Base-by-base conservation (phyloP, 2,329 filamentous ascomycete species). In the Juglanconis juglandina region DNA sequence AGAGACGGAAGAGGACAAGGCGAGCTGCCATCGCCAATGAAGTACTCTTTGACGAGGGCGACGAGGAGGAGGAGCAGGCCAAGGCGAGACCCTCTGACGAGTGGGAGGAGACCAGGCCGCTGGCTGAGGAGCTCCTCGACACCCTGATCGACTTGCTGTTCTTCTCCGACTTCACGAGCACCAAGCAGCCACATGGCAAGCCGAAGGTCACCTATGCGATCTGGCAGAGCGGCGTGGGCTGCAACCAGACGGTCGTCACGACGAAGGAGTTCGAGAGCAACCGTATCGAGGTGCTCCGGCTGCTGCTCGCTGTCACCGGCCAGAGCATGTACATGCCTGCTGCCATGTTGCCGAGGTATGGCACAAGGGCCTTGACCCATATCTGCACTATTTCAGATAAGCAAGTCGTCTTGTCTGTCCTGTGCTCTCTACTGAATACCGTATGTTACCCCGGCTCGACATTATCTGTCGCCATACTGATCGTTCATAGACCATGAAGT, bases 161-260 rank as follows among this genome's bases (percentile, higher is more conserved):
- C 82, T 96, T 91, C 72, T 88, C 90, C 8, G 91, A 92, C 58
- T 89, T 99, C 69, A 96, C 94, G 0, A 83, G 97, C 14, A 91
- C 94, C 9, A 85, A 81, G 60, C 84, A 90, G 47, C 81, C 86
- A 13, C 82, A 87, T 59, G 85, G 86, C 57, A 92, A 89, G 70
- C 83, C 84, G 64, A 96, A 95, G 72, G 90, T 97, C 59, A 90
- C 89, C 7, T 96, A 95, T 75, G 89, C 92, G 57, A 98, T 99
- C 71, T 99, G 95, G 95, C 92, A 97, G 77, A 98, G 91, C 70
- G 95, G 95, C 52, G 94, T 99, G 35, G 95, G 95, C 13, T 98
- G 94, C 79, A 96, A 96, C 73, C 91, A 90, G 14, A 86, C 92
- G 5, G 87, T 96, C 67, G 88, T 88, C 9, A 94, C 92, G 3